These are phyloP conservation scores for Tagetes patula DNA, from an alignment of 129 eudicot genomes.

Conservation along the genomic window DNA sequence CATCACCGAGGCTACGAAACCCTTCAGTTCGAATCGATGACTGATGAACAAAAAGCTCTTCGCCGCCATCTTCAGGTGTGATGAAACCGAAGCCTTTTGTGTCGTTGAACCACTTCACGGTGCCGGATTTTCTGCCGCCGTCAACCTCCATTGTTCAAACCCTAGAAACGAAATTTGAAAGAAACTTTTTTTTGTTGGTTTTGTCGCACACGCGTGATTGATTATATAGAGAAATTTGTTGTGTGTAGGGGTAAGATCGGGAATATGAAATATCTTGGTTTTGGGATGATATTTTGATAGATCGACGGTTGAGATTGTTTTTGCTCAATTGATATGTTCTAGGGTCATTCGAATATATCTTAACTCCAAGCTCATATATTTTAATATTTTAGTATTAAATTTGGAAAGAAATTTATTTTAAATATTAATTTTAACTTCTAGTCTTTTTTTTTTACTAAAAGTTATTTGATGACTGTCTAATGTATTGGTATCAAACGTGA, in stretches of 20 bases:
- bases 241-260: constrained; percentile 4
- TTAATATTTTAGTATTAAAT: too few species aligned
- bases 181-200: too few species aligned
- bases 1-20: constrained; percentile 67
- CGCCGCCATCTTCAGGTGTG: constrained; percentile 17
- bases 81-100: constrained; percentile 57
- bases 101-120: constrained; percentile 78
- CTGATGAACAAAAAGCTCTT: constrained; percentile 52
- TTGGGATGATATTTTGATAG: too few species aligned
- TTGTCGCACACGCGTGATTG: not conserved
- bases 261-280: not conserved
- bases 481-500: too few species aligned
- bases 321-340: too few species aligned
- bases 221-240: constrained; percentile 3
- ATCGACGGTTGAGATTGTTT: too few species aligned
- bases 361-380: too few species aligned
- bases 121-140: constrained; percentile 45
- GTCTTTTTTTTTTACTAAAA: too few species aligned
- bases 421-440: too few species aligned
- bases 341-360: too few species aligned
- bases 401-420: too few species aligned
- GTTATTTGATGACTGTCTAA: too few species aligned
- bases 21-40: constrained; percentile 62
- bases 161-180: not conserved
- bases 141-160: constrained; percentile 32